Conservation (phyloP, 1,284 basidiomycete genomes). For the Meira nashicola region DNA sequence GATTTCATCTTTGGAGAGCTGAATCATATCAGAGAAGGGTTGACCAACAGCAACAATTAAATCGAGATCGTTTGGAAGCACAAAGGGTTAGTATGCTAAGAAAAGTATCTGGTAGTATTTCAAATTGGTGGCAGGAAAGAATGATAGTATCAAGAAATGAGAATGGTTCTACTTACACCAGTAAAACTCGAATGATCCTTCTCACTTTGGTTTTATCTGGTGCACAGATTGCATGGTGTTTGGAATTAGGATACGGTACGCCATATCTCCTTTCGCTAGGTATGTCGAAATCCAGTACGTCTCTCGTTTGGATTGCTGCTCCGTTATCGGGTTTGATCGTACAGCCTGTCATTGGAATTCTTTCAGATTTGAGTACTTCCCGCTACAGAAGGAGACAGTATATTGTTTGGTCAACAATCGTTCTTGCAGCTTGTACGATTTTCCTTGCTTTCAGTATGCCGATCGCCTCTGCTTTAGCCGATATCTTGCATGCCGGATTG, state of each 20-base stretch:
- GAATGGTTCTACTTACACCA: neutral
- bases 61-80: slow-evolving; percentile 17
- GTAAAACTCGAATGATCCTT: neutral
- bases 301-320: slow-evolving; percentile 93
- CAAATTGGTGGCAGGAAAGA: neutral
- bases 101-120: neutral
- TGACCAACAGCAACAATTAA: slow-evolving; percentile 7
- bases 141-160: neutral
- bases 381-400: slow-evolving; percentile 78
- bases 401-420: slow-evolving; percentile 73
- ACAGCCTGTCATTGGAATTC: slow-evolving; percentile 87
- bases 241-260: slow-evolving; percentile 83
- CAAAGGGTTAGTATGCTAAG: neutral
- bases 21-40: slow-evolving; percentile 26
- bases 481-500: slow-evolving; percentile 68
- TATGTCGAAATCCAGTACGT: slow-evolving; percentile 81
- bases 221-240: slow-evolving; percentile 69
- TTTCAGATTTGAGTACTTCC: slow-evolving; percentile 85
- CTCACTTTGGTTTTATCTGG: slow-evolving; percentile 7
- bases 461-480: slow-evolving; percentile 70
- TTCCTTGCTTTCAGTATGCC: slow-evolving; percentile 80
- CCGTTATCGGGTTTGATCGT: slow-evolving; percentile 85
- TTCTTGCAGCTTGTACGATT: slow-evolving; percentile 66
- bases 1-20: slow-evolving; percentile 38
- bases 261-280: slow-evolving; percentile 86